Base-by-base conservation (phyloP, 1,139 yeast genomes). In the Sugiyamaella sp. region DNA sequence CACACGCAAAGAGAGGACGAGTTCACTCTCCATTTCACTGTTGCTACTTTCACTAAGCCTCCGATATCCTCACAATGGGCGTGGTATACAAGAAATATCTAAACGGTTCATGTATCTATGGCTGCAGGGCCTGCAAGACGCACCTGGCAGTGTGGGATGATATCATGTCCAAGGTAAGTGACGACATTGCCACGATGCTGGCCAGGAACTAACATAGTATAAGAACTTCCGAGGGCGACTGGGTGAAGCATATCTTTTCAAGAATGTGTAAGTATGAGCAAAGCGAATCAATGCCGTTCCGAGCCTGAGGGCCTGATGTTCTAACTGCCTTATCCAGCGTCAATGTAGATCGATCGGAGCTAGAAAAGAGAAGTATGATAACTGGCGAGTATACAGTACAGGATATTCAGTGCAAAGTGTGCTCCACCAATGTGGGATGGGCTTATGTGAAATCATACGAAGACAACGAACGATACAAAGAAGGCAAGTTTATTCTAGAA, bases 401-500 rank as follows among this genome's bases (percentile, higher is more conserved):
- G 60, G 81, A 81, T 58, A 80, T 88, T 33, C 70, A 70, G 50
- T 89, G 97, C 69, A 80, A 78, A 57, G 88, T 83, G 63, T 89
- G 96, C 67, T 69, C 73, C 49, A 66, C 71, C 3, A 75, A 75
- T 46, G 71, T 89, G 33, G 97, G 96, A 8, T 89, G 97, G 97
- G 80, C 78, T 60, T 89, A 89, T 68, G 75, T 85, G 57, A 80
- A 78, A 63, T 80, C 93, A 10, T 81, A 74, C 57, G 73, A 75
- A 44, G 70, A 72, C 50, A 66, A 74, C 24, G 89, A 89, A 69
- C 73, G 75, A 57, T 89, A 89, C 68, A 89, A 89, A 67, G 93
- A 84, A 66, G 89, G 90, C 48, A 84, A 85, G 66, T 88, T 74
- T 67, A 91, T 88, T 46, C 81, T 89, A 66, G 96, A 88, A 71